Evolutionary conservation across 192 early-diverging fungal genomes (phyloP), one percentile per base, ranked within the genome.

Genomic region (Chytriomyces confervae): DNA sequence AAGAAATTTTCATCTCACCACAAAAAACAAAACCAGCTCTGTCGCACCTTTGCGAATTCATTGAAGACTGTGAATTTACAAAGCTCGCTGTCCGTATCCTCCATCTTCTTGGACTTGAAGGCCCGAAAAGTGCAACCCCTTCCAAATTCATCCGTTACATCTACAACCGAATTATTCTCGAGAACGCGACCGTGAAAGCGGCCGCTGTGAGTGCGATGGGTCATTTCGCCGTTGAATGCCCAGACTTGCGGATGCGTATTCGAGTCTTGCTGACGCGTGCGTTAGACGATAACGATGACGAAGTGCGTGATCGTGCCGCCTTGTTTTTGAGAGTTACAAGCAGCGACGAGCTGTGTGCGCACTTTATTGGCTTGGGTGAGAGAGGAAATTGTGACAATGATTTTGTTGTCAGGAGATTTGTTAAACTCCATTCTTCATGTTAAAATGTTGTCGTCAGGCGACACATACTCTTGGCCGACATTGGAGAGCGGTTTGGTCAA

Each of bases 31-130:
- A 69, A 45, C 8, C 3, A 89, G 97, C 96, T 50, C 88, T 99
- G 62, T 93, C 93, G 9, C 95, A 98, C 74, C 87, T 99, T 63
- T 99, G 98, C 83, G 98, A 99, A 86, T 98, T 99, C 73, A 99
- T 99, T 79, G 98, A 99, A 81, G 98, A 99, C 80, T 99, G 98
- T 84, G 98, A 99, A 82, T 99, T 96, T 83, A 94, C 95, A 18
- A 98, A 99, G 85, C 89, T 99, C 6, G 96, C 97, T n/a, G 97
- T 99, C 66, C 92, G 96, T 62, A 95, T 98, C 74, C 85, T 99
- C 65, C 93, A 98, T 85, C 86, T 99, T 50, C 86, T 99, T 47
- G 98, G 98, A 64, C 86, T 93, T 6, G 95, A 98, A 79, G 97
- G 98, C 1, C 98, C 98, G 20, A 92, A 90, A 76, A 96, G 95